phyloP scores from a whole-genome alignment of 1,284 basidiomycete genomes.

The Ustilago curta region DNA sequence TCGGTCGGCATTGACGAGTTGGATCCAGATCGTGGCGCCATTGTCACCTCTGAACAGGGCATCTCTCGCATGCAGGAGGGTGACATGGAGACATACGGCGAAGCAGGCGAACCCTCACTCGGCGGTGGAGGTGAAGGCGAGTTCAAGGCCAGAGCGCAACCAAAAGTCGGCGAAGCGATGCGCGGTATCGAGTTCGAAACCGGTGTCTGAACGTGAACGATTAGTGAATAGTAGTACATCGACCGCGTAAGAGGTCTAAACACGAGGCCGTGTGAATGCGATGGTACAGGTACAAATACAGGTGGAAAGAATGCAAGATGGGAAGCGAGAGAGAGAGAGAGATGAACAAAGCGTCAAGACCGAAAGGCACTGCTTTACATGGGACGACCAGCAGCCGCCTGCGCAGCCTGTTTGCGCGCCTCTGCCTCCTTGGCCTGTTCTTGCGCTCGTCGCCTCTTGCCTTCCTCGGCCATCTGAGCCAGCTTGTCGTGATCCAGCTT shows the following conservation, averaged over 20 bases:
- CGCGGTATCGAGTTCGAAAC: slow-evolving; percentile 52
- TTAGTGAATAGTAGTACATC: slow-evolving; percentile 32
- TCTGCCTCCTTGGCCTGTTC: slow-evolving; percentile 46
- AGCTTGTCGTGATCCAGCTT: slow-evolving; percentile 53
- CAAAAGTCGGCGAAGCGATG: slow-evolving; percentile 52
- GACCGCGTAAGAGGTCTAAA: slow-evolving; percentile 13
- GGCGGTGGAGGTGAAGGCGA: slow-evolving; percentile 44
- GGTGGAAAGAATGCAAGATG: slow-evolving; percentile 15
- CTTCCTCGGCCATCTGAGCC: slow-evolving; percentile 35
- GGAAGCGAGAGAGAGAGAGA: background rate
- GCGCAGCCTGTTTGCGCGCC: slow-evolving; percentile 34
- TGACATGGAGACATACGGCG: slow-evolving; percentile 39
- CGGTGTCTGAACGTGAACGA: slow-evolving; percentile 9
- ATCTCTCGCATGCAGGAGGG: slow-evolving; percentile 33
- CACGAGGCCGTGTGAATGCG: slow-evolving; percentile 9
- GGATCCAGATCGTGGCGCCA: slow-evolving; percentile 22
- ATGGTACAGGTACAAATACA: slow-evolving; percentile 48
- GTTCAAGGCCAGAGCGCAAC: slow-evolving; percentile 49
- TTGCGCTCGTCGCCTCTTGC: slow-evolving; percentile 43
- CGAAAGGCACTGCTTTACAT: slow-evolving; percentile 21
- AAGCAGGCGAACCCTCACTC: slow-evolving; percentile 29
- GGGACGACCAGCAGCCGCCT: slow-evolving; percentile 41
- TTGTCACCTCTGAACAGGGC: slow-evolving; percentile 24
- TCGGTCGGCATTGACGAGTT: slow-evolving; percentile 43
- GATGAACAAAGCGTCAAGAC: background rate